Evolutionary conservation across 306 rosid species (phyloP).

Genomic region (Dryas alaskensis): DNA sequence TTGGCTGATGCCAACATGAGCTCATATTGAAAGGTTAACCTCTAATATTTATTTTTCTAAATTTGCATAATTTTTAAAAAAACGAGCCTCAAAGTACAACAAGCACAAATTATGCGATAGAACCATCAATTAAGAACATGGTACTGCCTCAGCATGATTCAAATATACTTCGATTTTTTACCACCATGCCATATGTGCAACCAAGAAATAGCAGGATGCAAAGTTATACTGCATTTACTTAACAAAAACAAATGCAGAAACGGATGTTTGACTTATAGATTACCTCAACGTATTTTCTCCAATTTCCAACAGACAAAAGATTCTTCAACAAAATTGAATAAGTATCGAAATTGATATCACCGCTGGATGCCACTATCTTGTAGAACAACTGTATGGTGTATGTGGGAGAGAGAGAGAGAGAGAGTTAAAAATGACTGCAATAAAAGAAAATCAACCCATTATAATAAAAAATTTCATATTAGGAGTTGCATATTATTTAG

Average conservation of each 20-base stretch:
- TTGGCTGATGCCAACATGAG: neutral
- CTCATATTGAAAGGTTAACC: slow-evolving; percentile 2
- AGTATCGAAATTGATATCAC: slow-evolving; percentile 58
- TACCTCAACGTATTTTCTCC: slow-evolving; percentile 98
- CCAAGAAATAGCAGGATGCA: slow-evolving; percentile 11
- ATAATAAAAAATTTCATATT: neutral
- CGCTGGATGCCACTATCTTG: slow-evolving; percentile 67
- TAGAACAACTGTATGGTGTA: slow-evolving; percentile 62
- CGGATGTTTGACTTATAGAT: neutral
- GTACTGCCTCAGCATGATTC: neutral
- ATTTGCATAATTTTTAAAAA: neutral
- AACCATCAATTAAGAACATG: neutral
- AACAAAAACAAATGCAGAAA: neutral
- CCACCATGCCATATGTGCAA: neutral
- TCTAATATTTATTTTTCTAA: neutral
- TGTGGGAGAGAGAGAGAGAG: slow-evolving; percentile 11
- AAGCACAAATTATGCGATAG: neutral
- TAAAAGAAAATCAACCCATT: neutral
- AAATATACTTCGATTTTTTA: neutral
- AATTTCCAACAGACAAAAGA: slow-evolving; percentile 75
- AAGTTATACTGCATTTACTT: neutral
- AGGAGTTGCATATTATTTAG: neutral
- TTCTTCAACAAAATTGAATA: slow-evolving; percentile 82
- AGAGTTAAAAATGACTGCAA: neutral
- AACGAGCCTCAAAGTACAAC: too few relatives aligned